Evolutionary conservation across 2,329 filamentous ascomycete species (phyloP).

Genomic region (Xylaria sp.): DNA sequence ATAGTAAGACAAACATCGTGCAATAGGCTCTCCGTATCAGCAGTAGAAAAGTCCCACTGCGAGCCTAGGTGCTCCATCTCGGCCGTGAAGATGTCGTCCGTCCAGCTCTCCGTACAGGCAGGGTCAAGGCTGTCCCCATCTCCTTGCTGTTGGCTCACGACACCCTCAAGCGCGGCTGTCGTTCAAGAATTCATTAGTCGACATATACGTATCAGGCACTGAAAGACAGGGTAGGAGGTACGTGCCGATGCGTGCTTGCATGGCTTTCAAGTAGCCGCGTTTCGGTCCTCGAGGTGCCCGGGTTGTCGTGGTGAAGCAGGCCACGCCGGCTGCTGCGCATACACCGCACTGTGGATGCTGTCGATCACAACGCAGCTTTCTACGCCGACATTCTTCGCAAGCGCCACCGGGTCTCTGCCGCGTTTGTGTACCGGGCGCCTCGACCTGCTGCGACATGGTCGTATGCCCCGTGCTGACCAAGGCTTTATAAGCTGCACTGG

Average conservation of each 20-base stretch:
- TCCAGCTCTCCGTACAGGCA: slow-evolving; percentile 6
- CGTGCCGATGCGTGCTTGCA: slow-evolving; percentile 26
- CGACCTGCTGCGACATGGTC: slow-evolving; percentile 18
- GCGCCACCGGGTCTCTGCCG: slow-evolving; percentile 31
- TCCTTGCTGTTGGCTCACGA: slow-evolving; percentile 18
- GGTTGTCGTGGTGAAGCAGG: slow-evolving; percentile 17
- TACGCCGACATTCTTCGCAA: slow-evolving; percentile 30
- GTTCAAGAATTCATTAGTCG: slow-evolving; percentile 5
- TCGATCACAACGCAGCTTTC: slow-evolving; percentile 31
- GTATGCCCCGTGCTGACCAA: slow-evolving; percentile 21
- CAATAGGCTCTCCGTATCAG: slow-evolving; percentile 15
- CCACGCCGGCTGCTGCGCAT: slow-evolving; percentile 15
- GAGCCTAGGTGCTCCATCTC: slow-evolving; percentile 16
- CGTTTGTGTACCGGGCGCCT: slow-evolving; percentile 9
- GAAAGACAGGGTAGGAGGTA: neutral
- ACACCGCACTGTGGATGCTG: slow-evolving; percentile 26
- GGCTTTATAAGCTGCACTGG: slow-evolving; percentile 23
- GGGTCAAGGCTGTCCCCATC: slow-evolving; percentile 12
- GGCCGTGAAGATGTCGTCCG: slow-evolving; percentile 21
- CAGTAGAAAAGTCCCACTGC: slow-evolving; percentile 16
- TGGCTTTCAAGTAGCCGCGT: slow-evolving; percentile 25
- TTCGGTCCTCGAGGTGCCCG: slow-evolving; percentile 27
- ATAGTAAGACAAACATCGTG: slow-evolving; percentile 14
- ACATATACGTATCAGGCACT: neutral
- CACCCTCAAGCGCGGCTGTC: slow-evolving; percentile 24